These are phyloP conservation scores for Eucalyptus sideroxylon DNA, from an alignment of 345 rosid species.

Conservation along the genomic window DNA sequence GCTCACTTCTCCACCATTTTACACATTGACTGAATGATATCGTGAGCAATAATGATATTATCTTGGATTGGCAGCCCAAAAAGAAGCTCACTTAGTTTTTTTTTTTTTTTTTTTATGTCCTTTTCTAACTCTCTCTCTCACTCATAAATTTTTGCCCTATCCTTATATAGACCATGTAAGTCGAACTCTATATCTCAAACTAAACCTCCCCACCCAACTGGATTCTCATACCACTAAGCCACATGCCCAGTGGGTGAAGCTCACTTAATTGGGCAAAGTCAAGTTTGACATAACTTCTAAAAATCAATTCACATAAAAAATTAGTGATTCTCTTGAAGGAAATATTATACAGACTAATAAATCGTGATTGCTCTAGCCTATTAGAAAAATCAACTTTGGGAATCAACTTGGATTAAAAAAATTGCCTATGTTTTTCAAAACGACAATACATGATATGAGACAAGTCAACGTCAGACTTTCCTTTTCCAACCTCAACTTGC, in stretches of 20 bases:
- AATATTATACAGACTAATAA: neutral
- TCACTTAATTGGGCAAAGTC: neutral
- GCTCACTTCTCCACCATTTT: neutral
- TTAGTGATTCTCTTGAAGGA: neutral
- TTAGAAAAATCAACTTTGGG: neutral
- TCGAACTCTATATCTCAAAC: no score
- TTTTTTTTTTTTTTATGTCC: no score
- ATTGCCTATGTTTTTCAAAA: neutral
- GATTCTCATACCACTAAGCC: no score
- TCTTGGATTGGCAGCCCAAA: neutral
- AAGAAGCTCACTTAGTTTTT: neutral
- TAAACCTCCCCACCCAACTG: no score
- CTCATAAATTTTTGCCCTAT: accelerated
- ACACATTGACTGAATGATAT: neutral
- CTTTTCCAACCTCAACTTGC: neutral
- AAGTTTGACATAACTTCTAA: neutral
- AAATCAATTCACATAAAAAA: neutral
- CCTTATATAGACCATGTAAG: no score
- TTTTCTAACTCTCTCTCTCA: no score
- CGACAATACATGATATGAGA: neutral
- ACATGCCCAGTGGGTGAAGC: neutral
- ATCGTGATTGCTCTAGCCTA: neutral
- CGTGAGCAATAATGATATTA: neutral
- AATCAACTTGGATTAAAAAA: neutral
- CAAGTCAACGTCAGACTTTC: neutral